Evolutionary conservation across 2,329 filamentous ascomycete genomes (phyloP), one percentile per base, ranked within the genome.

Genomic region (Helminthosporium solani): DNA sequence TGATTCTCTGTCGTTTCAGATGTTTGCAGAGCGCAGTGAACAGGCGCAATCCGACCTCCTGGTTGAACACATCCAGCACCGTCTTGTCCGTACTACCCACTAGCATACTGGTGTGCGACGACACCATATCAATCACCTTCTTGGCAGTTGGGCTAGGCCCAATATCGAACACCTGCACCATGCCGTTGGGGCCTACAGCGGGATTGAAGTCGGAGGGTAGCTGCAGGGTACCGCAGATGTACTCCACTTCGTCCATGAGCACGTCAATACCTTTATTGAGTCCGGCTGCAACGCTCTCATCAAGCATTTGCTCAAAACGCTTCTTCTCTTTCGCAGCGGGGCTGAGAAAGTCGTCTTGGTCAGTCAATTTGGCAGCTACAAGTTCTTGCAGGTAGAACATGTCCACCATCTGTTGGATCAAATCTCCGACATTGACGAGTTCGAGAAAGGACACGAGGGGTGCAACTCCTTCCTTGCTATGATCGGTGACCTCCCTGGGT

Each of bases 361-460:
- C 92, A 1, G 87, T 87, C 42, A 99, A 84, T 60, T 88, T 88
- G 12, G 87, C 82, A 1, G 83, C 81, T 5, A 90, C 84, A 21
- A 99, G 81, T 73, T 99, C 94, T 72, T 97, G 94, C 66, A 95
- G 88, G 72, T 95, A 99, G 67, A 99, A 99, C 27, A 99, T 90
- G 66, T 99, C 94, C 47, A 99, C 84, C 94, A 99, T 99, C 70
- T 99, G 94, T 49, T 95, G 90, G 59, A 99, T 99, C 47, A 99
- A 78, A 68, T 99, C 94, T 47, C 94, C 94, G 1, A 99, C 92
- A 65, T 99, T 99, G 68, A 99, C 94, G 21, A 99, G 81, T 72
- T 99, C 94, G 50, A 99, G 83, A 62, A 99, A 99, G 0, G 89
- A 96, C 36, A 96, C 90, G 3, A 99, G 79, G 2, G 94, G 94